Evolutionary conservation across 805 yeast species (phyloP).

Genomic region (Candida nemodendra): DNA sequence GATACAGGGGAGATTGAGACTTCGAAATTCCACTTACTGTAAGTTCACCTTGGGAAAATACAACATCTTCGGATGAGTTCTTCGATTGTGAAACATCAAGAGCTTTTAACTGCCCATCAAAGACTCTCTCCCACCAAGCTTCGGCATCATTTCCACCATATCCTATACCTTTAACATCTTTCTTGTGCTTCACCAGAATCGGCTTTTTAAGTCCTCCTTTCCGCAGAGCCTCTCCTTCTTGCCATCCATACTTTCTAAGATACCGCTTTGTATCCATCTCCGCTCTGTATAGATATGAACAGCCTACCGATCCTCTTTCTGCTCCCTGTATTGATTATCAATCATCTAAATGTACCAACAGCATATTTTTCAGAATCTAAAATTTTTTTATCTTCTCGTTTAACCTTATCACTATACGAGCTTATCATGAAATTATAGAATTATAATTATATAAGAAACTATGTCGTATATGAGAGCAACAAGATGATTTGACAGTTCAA

Average conservation of each 20-base stretch:
- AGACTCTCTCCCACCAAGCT: slow-evolving; percentile 96
- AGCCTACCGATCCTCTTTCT: too few species aligned
- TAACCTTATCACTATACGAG: too few species aligned
- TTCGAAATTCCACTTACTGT: slow-evolving; percentile 48
- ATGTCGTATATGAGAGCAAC: too few species aligned
- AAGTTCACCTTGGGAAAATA: slow-evolving; percentile 42
- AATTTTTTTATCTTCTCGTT: too few species aligned
- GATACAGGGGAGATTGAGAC: slow-evolving; percentile 69
- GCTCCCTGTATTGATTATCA: too few species aligned
- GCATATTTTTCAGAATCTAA: too few species aligned
- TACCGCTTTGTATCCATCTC: slow-evolving; percentile 83
- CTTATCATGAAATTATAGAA: too few species aligned
- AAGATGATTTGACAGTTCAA: too few species aligned
- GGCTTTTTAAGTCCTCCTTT: slow-evolving; percentile 83
- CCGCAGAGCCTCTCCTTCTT: slow-evolving; percentile 81
- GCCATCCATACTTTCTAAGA: slow-evolving; percentile 83
- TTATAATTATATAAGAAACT: too few species aligned
- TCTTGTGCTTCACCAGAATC: slow-evolving; percentile 83
- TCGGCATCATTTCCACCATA: slow-evolving; percentile 72
- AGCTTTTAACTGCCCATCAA: slow-evolving; percentile 87
- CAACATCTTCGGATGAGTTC: slow-evolving; percentile 9
- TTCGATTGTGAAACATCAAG: slow-evolving; percentile 42
- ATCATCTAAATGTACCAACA: too few species aligned
- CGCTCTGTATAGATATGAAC: too few species aligned
- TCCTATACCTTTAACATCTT: slow-evolving; percentile 89